Conservation (phyloP, 2,329 filamentous ascomycete species). For the Penicillium brasilianum region DNA sequence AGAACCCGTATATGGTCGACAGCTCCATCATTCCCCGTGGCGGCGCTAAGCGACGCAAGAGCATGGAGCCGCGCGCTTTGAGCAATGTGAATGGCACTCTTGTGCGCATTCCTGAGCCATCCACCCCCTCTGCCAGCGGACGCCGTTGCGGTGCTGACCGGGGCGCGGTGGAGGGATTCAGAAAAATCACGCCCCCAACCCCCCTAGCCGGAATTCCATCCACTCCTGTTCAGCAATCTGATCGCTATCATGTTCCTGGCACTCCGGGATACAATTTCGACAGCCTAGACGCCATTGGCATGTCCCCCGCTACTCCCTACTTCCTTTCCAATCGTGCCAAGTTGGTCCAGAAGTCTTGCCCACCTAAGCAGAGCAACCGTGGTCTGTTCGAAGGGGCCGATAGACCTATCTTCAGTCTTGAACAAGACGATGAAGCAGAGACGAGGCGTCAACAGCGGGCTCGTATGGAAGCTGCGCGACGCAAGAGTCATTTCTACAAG, state of each 20-base stretch:
- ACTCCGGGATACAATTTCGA: conserved; percentile 44
- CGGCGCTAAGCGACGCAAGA: conserved; percentile 74
- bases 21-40: conserved; percentile 70
- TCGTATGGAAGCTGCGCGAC: conserved; percentile 71
- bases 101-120: conserved; percentile 43
- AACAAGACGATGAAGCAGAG: conserved; percentile 36
- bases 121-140: conserved; percentile 34
- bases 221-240: conserved; percentile 24
- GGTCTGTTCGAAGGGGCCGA: conserved; percentile 44
- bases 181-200: conserved; percentile 41
- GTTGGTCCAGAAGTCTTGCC: conserved; percentile 59
- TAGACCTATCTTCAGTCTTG: conserved; percentile 12
- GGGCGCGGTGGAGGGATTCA: conserved; percentile 41
- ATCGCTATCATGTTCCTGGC: conserved; percentile 36
- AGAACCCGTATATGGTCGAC: conserved; percentile 71
- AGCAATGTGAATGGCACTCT: conserved; percentile 71
- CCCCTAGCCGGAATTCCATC: conserved; percentile 21
- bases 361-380: conserved; percentile 56
- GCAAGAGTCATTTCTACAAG: conserved; percentile 79
- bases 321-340: conserved; percentile 50
- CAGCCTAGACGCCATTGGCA: conserved; percentile 45
- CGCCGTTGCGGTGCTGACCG: conserved; percentile 37
- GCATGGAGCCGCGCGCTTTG: conserved; percentile 76
- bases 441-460: conserved; percentile 56
- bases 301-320: conserved; percentile 54